Evolutionary conservation across 129 eudicot species (phyloP).

Genomic region (Rutidosis leptorrhynchoides): DNA sequence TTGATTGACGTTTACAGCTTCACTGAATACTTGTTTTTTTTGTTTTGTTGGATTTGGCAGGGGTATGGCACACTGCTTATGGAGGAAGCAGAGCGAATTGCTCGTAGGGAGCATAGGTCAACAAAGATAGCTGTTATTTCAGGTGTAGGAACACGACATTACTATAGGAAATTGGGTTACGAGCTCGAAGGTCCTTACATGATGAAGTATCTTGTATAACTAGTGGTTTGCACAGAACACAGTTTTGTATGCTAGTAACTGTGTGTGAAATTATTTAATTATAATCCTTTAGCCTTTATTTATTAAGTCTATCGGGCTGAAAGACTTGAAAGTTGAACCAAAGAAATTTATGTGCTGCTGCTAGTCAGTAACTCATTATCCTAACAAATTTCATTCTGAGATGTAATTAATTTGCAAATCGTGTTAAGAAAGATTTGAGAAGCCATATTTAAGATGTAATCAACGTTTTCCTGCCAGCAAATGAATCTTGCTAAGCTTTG

Average conservation of each 20-base stretch:
- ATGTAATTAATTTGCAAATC: not conserved
- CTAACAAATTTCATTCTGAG: not conserved
- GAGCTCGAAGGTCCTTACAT: slow-evolving; percentile 98
- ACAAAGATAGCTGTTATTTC: slow-evolving; percentile 85
- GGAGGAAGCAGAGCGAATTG: slow-evolving; percentile 97
- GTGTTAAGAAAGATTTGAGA: too few relatives aligned
- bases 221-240: slow-evolving; percentile 8
- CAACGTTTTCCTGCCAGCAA: not conserved
- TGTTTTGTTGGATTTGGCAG: slow-evolving; percentile 26
- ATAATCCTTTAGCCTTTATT: slow-evolving; percentile 20
- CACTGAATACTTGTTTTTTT: not conserved
- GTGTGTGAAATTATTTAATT: not conserved
- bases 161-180: slow-evolving; percentile 88
- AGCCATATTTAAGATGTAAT: too few relatives aligned
- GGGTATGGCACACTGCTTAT: slow-evolving; percentile 94
- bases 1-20: not conserved
- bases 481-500: not conserved
- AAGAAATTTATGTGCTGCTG: not conserved
- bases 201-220: slow-evolving; percentile 61
- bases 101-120: slow-evolving; percentile 80
- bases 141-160: slow-evolving; percentile 96
- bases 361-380: not conserved
- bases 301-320: slow-evolving; percentile 1
- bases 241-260: slow-evolving; percentile 26
- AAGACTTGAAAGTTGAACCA: not conserved